These are phyloP conservation scores for Basipetospora sp. DNA, from an alignment of 2,329 filamentous ascomycete species.

Conservation along the genomic window DNA sequence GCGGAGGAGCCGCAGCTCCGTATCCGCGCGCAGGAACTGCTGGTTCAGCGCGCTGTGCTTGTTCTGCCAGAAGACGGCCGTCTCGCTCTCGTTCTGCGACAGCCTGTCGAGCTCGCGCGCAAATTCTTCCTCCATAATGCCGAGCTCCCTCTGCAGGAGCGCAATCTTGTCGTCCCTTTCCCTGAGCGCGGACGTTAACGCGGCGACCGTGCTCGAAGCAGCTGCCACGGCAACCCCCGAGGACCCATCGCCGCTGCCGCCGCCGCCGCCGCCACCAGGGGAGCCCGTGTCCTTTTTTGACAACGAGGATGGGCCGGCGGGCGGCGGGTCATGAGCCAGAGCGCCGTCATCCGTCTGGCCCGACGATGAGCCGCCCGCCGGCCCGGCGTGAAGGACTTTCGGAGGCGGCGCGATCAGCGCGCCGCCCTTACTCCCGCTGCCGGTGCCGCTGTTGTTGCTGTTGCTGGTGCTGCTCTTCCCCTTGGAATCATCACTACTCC, in stretches of 20 bases:
- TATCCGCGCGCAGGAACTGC: conserved; percentile 36
- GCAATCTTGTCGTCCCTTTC: conserved; percentile 33
- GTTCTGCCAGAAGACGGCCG: conserved; percentile 41
- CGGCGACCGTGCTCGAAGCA: not conserved
- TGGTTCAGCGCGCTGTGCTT: conserved; percentile 39
- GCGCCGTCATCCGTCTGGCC: not conserved
- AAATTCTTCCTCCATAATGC: conserved; percentile 38
- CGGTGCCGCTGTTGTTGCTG: not conserved
- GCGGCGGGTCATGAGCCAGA: too few relatives aligned
- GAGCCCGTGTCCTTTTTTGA: too few relatives aligned
- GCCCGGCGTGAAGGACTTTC: conserved; percentile 2
- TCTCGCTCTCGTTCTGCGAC: conserved; percentile 39
- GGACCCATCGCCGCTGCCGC: not conserved
- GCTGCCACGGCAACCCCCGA: not conserved
- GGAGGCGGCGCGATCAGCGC: conserved; percentile 6
- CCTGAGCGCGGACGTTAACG: not conserved
- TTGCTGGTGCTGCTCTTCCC: too few relatives aligned
- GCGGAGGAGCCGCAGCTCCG: conserved; percentile 35
- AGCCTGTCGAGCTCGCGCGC: conserved; percentile 36
- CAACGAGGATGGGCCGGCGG: too few relatives aligned
- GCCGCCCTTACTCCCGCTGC: too few relatives aligned
- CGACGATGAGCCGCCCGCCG: not conserved
- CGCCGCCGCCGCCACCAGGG: too few relatives aligned
- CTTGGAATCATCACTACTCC: too few relatives aligned
- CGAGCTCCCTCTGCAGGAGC: conserved; percentile 36